Evolutionary conservation across 257 asterid species (phyloP).

Genomic region (Lycium ferocissimum): DNA sequence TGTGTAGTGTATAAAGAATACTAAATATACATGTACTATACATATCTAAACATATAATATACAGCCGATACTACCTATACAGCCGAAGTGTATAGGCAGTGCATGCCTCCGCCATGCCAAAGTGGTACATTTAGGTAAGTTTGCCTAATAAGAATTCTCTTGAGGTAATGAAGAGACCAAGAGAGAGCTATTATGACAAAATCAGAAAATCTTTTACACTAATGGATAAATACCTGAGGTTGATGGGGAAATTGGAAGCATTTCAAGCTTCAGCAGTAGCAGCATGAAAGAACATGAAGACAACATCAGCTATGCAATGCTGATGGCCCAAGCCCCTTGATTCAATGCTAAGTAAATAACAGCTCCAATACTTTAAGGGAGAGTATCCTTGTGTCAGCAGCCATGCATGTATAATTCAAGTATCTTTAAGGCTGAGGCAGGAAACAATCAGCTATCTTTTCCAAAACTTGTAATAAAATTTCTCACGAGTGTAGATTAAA

Average conservation of each 20-base stretch:
- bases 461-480: neutral
- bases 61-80: too few species aligned
- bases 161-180: too few species aligned
- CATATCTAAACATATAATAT: too few species aligned
- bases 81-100: too few species aligned
- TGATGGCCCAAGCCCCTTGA: constrained; percentile 9
- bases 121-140: too few species aligned
- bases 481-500: neutral
- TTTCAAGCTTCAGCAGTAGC: neutral
- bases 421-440: neutral
- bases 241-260: neutral
- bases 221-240: neutral
- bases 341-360: neutral
- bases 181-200: too few species aligned
- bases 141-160: too few species aligned
- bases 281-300: neutral
- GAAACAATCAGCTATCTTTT: neutral
- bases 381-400: neutral
- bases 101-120: too few species aligned
- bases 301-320: neutral
- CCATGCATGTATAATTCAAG: neutral
- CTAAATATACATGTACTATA: too few species aligned
- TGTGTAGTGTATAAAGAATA: too few species aligned
- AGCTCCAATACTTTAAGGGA: neutral
- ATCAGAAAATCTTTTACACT: too few species aligned